These are phyloP conservation scores for Patellaria atrata DNA, from an alignment of 495 filamentous ascomycete species.

Conservation along the genomic window DNA sequence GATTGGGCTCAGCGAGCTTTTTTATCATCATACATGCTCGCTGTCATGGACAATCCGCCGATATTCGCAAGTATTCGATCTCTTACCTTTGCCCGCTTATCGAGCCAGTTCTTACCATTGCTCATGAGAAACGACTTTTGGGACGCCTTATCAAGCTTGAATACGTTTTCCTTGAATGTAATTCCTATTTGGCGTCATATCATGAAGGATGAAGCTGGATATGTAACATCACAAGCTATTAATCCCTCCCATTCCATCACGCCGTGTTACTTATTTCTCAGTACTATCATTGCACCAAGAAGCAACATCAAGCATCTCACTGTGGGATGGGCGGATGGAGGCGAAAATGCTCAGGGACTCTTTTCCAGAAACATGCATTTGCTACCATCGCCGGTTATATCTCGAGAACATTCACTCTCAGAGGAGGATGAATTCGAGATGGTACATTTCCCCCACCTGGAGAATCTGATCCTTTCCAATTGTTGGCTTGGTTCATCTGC, in stretches of 20 bases:
- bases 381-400: conserved; percentile 37
- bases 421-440: neutral
- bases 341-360: conserved; percentile 39
- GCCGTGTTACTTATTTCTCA: conserved; percentile 32
- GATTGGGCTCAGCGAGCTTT: conserved; percentile 45
- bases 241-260: conserved; percentile 30
- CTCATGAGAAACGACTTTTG: conserved; percentile 38
- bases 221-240: conserved; percentile 27
- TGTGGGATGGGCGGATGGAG: conserved; percentile 42
- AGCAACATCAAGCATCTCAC: conserved; percentile 34
- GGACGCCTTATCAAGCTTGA: conserved; percentile 31
- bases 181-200: conserved; percentile 42
- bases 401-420: neutral
- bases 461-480: conserved; percentile 24
- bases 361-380: conserved; percentile 37
- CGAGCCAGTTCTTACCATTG: conserved; percentile 31
- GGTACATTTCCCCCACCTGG: conserved; percentile 21
- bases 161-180: conserved; percentile 32
- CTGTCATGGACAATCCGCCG: conserved; percentile 34
- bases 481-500: conserved; percentile 25
- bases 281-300: conserved; percentile 25
- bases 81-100: conserved; percentile 38
- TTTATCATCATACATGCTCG: conserved; percentile 39
- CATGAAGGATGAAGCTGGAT: conserved; percentile 25
- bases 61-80: conserved; percentile 31